Conservation (phyloP, 2,329 filamentous ascomycete species). For the Stylonectria norvegica region DNA sequence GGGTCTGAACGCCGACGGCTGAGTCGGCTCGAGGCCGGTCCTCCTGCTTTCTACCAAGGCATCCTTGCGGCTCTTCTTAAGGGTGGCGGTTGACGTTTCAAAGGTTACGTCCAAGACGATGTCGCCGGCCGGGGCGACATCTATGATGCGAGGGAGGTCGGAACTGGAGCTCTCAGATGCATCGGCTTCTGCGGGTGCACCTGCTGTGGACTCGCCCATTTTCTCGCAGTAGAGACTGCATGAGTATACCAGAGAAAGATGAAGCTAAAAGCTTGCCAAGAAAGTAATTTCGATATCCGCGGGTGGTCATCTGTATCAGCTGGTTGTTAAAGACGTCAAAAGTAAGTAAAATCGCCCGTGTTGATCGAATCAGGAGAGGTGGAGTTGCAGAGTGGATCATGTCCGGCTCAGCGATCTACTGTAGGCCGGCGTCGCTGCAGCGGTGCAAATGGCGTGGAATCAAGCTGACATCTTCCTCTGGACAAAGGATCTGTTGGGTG, state of each 20-base stretch:
- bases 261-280: no score
- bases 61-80: slow-evolving; percentile 45
- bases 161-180: slow-evolving; percentile 25
- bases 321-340: background rate
- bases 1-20: slow-evolving; percentile 34
- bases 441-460: no score
- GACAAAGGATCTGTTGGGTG: no score
- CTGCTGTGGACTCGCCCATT: slow-evolving; percentile 32
- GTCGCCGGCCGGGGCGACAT: slow-evolving; percentile 58
- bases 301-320: background rate
- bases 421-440: no score
- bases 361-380: no score
- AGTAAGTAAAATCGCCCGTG: no score
- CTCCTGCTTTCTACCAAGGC: slow-evolving; percentile 31
- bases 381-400: no score
- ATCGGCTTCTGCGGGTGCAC: slow-evolving; percentile 30
- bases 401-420: no score
- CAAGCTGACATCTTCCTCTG: no score
- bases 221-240: no score
- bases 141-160: slow-evolving; percentile 38
- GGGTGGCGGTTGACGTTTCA: slow-evolving; percentile 52
- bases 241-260: no score
- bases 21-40: slow-evolving; percentile 20
- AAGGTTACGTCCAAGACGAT: slow-evolving; percentile 65
- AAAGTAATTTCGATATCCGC: background rate